Percentiles rank a stretch among this genome's conserved stretches.
Conservation (phyloP, 139 green algal species). For the Picochlorum costavermella region DNA sequence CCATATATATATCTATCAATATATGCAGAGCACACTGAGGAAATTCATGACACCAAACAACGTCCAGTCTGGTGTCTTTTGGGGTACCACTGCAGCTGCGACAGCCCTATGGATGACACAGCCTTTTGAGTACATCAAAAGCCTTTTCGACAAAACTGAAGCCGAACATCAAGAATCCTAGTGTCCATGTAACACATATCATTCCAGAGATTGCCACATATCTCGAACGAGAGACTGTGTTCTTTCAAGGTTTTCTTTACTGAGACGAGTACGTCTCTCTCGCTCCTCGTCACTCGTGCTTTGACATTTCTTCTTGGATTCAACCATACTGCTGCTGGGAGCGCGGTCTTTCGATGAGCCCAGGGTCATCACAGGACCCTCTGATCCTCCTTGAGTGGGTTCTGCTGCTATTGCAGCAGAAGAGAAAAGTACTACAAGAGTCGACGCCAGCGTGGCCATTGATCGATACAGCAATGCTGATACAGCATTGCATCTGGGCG, state of each 20-base stretch:
- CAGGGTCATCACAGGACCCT: no score
- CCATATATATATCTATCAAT: neutral
- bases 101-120: conserved; percentile 17
- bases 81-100: conserved; percentile 15
- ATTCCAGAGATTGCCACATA: conserved; percentile 37
- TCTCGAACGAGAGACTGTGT: conserved; percentile 12
- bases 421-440: no score
- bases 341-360: no score
- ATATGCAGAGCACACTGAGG: conserved; percentile 4
- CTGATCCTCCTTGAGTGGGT: neutral
- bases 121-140: conserved; percentile 26
- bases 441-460: neutral
- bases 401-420: neutral
- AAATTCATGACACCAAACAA: conserved; percentile 12
- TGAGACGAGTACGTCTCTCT: neutral
- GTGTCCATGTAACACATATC: conserved; percentile 7
- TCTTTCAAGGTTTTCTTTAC: conserved; percentile 9
- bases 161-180: neutral
- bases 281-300: conserved; percentile 10
- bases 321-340: neutral
- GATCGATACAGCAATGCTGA: no score
- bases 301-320: neutral
- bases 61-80: conserved; percentile 14
- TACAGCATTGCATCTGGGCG: no score
- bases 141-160: neutral